Evolutionary conservation across 78 protist species (phyloP).

Genomic region (Speleostelium caveatum): DNA sequence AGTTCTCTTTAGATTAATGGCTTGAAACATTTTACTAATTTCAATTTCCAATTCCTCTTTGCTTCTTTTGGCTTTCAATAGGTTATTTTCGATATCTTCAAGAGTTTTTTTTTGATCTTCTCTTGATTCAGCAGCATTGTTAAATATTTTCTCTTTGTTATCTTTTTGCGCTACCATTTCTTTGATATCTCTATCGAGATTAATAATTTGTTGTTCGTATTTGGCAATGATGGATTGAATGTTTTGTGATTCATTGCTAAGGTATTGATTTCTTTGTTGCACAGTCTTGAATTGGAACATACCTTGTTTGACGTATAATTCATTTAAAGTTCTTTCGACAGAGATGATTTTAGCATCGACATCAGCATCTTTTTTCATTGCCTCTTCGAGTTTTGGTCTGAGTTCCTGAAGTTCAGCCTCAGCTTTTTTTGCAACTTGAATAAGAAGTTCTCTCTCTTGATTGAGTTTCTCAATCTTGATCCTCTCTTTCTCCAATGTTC

Average conservation of each 20-base stretch:
- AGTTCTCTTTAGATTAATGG: background rate
- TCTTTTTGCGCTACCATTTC: conserved; percentile 1
- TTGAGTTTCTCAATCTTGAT: background rate
- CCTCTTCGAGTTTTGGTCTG: conserved; percentile 16
- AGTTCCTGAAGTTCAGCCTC: conserved; percentile 7
- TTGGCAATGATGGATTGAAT: conserved; percentile 8
- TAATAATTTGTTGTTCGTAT: conserved; percentile 20
- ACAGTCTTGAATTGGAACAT: conserved; percentile 77
- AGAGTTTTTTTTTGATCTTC: background rate
- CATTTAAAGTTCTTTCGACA: conserved; percentile 38
- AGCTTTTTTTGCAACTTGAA: background rate
- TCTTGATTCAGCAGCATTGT: background rate
- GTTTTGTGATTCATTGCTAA: conserved; percentile 64
- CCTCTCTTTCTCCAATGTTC: conserved; percentile 11
- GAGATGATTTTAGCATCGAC: conserved; percentile 7
- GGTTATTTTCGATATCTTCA: background rate
- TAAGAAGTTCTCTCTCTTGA: background rate
- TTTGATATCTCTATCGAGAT: background rate
- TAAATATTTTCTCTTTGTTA: conserved; percentile 1
- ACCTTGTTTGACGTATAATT: conserved; percentile 88
- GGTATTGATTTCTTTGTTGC: conserved; percentile 84
- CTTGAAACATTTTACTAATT: background rate
- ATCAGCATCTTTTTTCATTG: background rate
- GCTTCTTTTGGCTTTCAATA: background rate
- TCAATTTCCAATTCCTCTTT: conserved; percentile 14